phyloP scores from a whole-genome alignment of 768 basidiomycete species.

The Trametes sanguinea region DNA sequence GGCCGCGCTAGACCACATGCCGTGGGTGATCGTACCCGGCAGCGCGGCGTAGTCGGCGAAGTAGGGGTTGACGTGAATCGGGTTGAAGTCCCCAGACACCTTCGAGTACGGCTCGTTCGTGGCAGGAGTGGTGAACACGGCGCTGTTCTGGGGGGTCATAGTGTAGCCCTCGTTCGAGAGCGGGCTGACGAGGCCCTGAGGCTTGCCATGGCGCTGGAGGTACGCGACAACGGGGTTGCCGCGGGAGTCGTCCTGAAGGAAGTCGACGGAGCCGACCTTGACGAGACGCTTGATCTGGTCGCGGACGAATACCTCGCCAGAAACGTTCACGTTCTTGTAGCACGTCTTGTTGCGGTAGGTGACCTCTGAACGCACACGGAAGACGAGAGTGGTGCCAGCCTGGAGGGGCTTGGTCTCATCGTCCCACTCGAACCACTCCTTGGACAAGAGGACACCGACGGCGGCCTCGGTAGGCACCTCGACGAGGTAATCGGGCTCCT shows the following conservation, averaged over 20 bases:
- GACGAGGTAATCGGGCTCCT: constrained; percentile 88
- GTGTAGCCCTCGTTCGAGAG: constrained; percentile 88
- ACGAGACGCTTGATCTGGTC: constrained; percentile 86
- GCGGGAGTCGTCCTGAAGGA: constrained; percentile 81
- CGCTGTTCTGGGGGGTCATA: constrained; percentile 62
- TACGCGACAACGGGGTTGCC: constrained; percentile 95
- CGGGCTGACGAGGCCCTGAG: constrained; percentile 74
- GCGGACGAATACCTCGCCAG: constrained; percentile 84
- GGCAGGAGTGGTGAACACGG: constrained; percentile 77
- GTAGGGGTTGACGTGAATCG: constrained; percentile 98
- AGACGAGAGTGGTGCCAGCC: constrained; percentile 82
- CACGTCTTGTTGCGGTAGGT: constrained; percentile 90
- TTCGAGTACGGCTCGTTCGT: constrained; percentile 96
- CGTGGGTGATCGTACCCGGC: constrained; percentile 96
- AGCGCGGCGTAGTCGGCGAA: constrained; percentile 92
- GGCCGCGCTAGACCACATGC: constrained; percentile 95
- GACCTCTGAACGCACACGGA: constrained; percentile 85
- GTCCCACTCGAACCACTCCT: constrained; percentile 98
- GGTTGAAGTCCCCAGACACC: constrained; percentile 97
- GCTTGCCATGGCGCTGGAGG: constrained; percentile 85
- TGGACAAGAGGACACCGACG: constrained; percentile 89
- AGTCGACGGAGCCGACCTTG: constrained; percentile 86
- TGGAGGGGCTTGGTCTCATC: constrained; percentile 76
- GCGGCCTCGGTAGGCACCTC: constrained; percentile 72
- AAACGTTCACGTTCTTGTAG: constrained; percentile 77